A percentile compares a stretch with the other conserved stretches of the same genome.
These are phyloP conservation scores for Myochromella boudieri DNA, from an alignment of 768 basidiomycete genomes.

Conservation along the genomic window DNA sequence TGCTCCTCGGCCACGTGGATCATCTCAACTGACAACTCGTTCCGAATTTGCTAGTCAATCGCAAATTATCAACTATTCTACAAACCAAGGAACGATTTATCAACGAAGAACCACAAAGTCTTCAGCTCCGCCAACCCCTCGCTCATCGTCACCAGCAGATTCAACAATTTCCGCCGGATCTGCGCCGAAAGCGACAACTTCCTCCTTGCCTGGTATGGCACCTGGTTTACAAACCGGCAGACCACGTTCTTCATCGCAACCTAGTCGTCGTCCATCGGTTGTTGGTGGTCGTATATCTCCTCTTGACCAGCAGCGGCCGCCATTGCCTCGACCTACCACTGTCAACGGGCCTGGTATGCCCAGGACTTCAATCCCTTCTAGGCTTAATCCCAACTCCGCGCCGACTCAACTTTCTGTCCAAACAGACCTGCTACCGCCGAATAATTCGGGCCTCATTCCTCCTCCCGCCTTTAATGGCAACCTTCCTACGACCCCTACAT, in stretches of 20 bases:
- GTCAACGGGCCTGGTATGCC: constrained; percentile 42
- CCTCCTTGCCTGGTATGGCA: constrained; percentile 43
- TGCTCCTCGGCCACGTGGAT: constrained; percentile 55
- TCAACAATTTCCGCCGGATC: constrained; percentile 45
- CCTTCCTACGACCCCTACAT: constrained; percentile 72
- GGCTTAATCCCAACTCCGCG: constrained; percentile 48
- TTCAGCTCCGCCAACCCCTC: constrained; percentile 58
- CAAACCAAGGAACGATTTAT: constrained; percentile 63
- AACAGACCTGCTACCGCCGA: constrained; percentile 41
- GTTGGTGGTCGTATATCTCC: constrained; percentile 52
- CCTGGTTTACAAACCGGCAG: constrained; percentile 41
- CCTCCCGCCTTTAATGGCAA: constrained; percentile 49
- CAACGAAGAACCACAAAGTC: constrained; percentile 64
- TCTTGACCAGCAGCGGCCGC: constrained; percentile 49
- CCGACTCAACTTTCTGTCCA: constrained; percentile 49
- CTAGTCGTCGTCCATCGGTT: constrained; percentile 67
- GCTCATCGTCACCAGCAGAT: constrained; percentile 53
- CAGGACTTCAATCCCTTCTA: constrained; percentile 65
- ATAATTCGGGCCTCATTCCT: constrained; percentile 36
- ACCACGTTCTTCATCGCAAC: constrained; percentile 73
- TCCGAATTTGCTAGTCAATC: constrained; percentile 34
- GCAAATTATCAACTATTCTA: constrained; percentile 59
- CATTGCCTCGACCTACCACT: constrained; percentile 41
- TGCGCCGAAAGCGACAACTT: constrained; percentile 30
- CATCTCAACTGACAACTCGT: constrained; percentile 46